Evolutionary conservation across 495 filamentous ascomycete species (phyloP).

Genomic region (Hypoxylon perforatum): DNA sequence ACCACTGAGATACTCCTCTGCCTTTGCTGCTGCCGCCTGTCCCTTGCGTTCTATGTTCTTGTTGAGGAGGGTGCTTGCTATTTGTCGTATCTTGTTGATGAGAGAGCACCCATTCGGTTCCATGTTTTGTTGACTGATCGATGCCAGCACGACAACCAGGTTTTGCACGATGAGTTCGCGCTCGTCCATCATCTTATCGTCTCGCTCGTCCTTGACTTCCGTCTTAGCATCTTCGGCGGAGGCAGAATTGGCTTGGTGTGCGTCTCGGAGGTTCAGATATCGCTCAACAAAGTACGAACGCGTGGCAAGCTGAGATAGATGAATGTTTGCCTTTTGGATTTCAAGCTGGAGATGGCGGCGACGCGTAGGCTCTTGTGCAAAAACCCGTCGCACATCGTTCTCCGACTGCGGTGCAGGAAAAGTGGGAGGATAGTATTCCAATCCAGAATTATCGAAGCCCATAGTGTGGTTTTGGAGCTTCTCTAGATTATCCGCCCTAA

Average conservation of each 20-base stretch:
- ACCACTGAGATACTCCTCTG: slow-evolving; percentile 71
- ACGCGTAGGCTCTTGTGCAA: slow-evolving; percentile 50
- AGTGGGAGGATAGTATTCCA: slow-evolving; percentile 52
- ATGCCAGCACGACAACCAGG: slow-evolving; percentile 73
- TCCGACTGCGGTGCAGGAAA: slow-evolving; percentile 47
- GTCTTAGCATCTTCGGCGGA: slow-evolving; percentile 34
- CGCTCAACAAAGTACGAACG: slow-evolving; percentile 85
- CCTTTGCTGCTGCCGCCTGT: slow-evolving; percentile 61
- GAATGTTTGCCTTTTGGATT: slow-evolving; percentile 87
- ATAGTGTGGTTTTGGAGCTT: slow-evolving; percentile 32
- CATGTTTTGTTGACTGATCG: slow-evolving; percentile 81
- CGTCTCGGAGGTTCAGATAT: slow-evolving; percentile 74
- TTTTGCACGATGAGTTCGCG: slow-evolving; percentile 80
- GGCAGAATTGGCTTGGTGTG: slow-evolving; percentile 52
- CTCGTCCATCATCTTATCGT: slow-evolving; percentile 70
- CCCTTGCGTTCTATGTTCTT: slow-evolving; percentile 68
- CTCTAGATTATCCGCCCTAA: slow-evolving; percentile 51
- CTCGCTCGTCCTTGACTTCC: slow-evolving; percentile 50
- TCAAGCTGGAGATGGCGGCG: slow-evolving; percentile 74
- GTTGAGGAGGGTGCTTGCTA: slow-evolving; percentile 79
- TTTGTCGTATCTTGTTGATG: slow-evolving; percentile 76
- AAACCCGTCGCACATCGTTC: slow-evolving; percentile 51
- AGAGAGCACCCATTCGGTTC: slow-evolving; percentile 83
- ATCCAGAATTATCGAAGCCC: slow-evolving; percentile 44
- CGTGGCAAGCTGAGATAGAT: slow-evolving; percentile 77